Evolutionary conservation across 2,329 filamentous ascomycete species (phyloP), one percentile per base, ranked within the genome.

Genomic region (Trichoderma brevicompactum): DNA sequence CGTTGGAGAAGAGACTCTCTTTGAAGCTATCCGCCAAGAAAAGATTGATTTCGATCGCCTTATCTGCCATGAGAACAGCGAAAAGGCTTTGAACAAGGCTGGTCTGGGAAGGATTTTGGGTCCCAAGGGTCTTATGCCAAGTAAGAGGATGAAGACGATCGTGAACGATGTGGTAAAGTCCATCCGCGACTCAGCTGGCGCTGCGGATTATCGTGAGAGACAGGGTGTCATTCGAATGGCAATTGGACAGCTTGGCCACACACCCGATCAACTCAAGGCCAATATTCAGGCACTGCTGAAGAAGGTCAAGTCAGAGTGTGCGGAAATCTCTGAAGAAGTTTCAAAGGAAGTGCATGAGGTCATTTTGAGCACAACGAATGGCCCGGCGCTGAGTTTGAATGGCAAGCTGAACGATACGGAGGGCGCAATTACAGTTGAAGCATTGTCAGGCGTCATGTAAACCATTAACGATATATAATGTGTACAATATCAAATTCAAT

Each of bases 71-170:
- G 83, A 85, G 58, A 87, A 92, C 71, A 93, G 89, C 71, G 82
- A 95, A 70, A 84, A 85, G 60, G 92, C 91, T 65, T 81, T 99
- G 73, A 90, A 89, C 75, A 94, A 95, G 81, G 90, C 93, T 41
- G 87, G 86, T 0, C 77, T 99, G 68, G 94, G 91, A 69, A 86
- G 89, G 69, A 85, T 97, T 49, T 82, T 99, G 19, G 95, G 95
- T 73, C 95, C 96, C 52, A 89, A 87, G 78, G 94, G 94, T 2
- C 79, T 99, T 74, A 98, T 99, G 95, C 95, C 95, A 6, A 96
- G 87, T 76, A 80, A 85, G 67, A 97, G 97, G 83, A 87, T 87
- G 68, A 93, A 92, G 69, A 98, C 95, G 0, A 91, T 99, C 64
- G 92, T 96, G 28, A 89, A 86, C 74, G 90, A 96, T 75, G 85